Evolutionary conservation across 2,329 filamentous ascomycete genomes (phyloP), one percentile per base, ranked within the genome.

Genomic region (Keithomyces neogunnii): DNA sequence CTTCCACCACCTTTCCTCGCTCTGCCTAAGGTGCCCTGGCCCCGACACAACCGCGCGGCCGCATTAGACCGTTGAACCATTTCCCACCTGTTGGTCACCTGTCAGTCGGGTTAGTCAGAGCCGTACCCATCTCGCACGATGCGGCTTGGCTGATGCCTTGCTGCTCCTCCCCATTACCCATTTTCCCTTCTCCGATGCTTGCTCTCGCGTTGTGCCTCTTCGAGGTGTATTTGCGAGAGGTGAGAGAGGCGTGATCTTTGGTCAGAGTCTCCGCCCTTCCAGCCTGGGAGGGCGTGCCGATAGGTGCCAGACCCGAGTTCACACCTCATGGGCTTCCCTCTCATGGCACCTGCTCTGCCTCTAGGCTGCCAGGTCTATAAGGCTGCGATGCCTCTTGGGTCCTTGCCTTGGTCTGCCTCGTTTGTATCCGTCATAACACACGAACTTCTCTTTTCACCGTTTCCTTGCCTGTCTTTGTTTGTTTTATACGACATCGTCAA

Each of bases 341-440:
- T 35, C 33, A 29, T 39, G 13, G 13, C 35, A 48, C 33, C 19
- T 35, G 19, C 33, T 29, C 48, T 47, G 26, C 33, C 46, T 49
- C 50, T 9, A 50, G 52, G 52, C 52, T 53, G 48, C 51, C 5
- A 30, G 3, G 29, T 51, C 57, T 80, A 80, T 79, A 80, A 80
- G 76, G 75, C 72, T 75, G 62, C 71, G 70, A 77, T 76, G 67
- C 64, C 73, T 72, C 71, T 55, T 61, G 59, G 48, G 65, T 64
- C 59, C 60, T 59, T 61, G 58, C 38, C 54, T 57, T 54, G 51
- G 49, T 55, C 58, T 57, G 57, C 57, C 53, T 63, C 56, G 63
- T 59, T 53, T 56, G 50, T 46, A 45, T 58, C 50, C 49, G 48
- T 58, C 52, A 54, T 55, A 54, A 42, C 54, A 45, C 46, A 51